Conservation (phyloP, 2,329 filamentous ascomycete genomes). For the Podosphaera fusca region DNA sequence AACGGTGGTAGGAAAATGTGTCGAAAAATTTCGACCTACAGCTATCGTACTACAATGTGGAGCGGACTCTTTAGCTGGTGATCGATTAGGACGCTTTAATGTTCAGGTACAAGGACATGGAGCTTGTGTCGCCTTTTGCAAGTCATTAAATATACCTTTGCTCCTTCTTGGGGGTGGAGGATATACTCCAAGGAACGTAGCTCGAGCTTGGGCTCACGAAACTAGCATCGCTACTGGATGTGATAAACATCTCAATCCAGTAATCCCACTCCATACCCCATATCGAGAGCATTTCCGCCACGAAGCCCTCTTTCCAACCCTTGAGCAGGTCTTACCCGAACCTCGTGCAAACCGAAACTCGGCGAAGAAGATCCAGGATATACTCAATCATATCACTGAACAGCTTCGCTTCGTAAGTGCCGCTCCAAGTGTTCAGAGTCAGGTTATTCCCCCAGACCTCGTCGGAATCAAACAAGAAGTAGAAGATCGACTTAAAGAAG, state of each 20-base stretch:
- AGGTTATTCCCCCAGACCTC: slow-evolving; percentile 57
- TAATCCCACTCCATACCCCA: slow-evolving; percentile 58
- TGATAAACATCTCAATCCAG: slow-evolving; percentile 42
- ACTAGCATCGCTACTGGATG: slow-evolving; percentile 71
- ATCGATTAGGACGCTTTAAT: slow-evolving; percentile 87
- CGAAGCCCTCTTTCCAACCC: slow-evolving; percentile 65
- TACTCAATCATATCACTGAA: slow-evolving; percentile 58
- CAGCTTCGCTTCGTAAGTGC: slow-evolving; percentile 68
- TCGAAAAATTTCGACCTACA: slow-evolving; percentile 65
- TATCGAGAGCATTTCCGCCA: slow-evolving; percentile 78
- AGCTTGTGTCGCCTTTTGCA: slow-evolving; percentile 73
- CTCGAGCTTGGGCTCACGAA: slow-evolving; percentile 90
- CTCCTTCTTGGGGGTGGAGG: slow-evolving; percentile 86
- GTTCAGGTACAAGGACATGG: slow-evolving; percentile 89
- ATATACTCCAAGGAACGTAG: slow-evolving; percentile 91
- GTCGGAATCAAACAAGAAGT: slow-evolving; percentile 43
- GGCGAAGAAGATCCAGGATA: slow-evolving; percentile 48
- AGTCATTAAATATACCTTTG: slow-evolving; percentile 55
- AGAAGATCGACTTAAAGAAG: slow-evolving; percentile 42
- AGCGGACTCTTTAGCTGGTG: slow-evolving; percentile 80
- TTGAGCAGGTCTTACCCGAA: slow-evolving; percentile 49
- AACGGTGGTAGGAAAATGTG: slow-evolving; percentile 51
- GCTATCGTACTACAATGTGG: slow-evolving; percentile 92
- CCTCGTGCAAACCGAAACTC: slow-evolving; percentile 54
- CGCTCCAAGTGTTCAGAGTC: slow-evolving; percentile 72